Evolutionary conservation across 805 yeast genomes (phyloP), one percentile per base, ranked within the genome.

Genomic region (Saturnispora zaruensis): DNA sequence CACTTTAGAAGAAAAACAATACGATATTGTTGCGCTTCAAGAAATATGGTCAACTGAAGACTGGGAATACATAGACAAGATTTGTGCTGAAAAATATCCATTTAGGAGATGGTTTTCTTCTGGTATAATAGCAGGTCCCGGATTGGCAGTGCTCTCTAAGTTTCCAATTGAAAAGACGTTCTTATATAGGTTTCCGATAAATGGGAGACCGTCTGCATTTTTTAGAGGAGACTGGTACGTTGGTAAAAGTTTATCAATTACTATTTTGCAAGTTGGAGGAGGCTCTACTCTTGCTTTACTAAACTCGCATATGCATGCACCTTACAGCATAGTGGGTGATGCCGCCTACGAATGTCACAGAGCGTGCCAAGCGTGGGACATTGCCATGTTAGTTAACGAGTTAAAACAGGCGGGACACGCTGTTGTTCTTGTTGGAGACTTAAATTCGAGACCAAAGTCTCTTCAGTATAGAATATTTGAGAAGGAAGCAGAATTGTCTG

Each of bases 241-340:
- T 21, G 99, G 99, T 7, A 93, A 93, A 63, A 77, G 91, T 7
- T 78, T 88, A 18, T 84, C 95, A 0, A 79, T 88, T 3, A 84
- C 95, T 0, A 65, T 79, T 4, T 68, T 93, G 40, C 70, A 70
- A 50, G 82, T 86, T 5, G 67, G 77, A 3, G 66, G 72, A 0
- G 70, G 68, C 16, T 69, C 75, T 2, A 62, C 72, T 5, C 68
- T 93, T 38, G 97, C 95, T 2, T 67, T 93, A 5, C 68, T 93
- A 60, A 91, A 90, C 61, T 82, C 96, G 16, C 99, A 93, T 64
- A 84, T 93, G 93, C 99, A 93, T 66, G 99, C 99, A 1, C 99
- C 99, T 0, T 93, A 93, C 61, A 75, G 93, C 1, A 60, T 68
- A 16, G 66, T 71, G 0, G 98, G 98, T 2, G 96, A 89, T 65